A percentile compares a stretch with the other conserved stretches of the same genome.
phyloP scores from a whole-genome alignment of 768 basidiomycete genomes.

The Sporobolomyces pararoseus region DNA sequence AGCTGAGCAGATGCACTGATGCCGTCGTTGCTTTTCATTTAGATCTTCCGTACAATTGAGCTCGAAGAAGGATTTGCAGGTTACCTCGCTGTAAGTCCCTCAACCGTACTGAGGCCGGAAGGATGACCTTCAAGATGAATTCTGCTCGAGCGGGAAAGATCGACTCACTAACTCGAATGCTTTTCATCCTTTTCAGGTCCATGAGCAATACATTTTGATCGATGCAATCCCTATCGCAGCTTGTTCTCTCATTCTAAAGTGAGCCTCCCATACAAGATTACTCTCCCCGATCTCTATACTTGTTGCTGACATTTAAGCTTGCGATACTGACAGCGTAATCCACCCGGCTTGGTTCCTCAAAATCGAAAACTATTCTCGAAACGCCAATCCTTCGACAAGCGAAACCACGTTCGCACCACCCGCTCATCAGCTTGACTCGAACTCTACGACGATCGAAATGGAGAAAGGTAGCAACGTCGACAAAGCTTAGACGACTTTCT shows the following conservation, averaged over 20 bases:
- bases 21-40: not conserved
- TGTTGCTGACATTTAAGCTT: not conserved
- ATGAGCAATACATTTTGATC: slow-evolving; percentile 16
- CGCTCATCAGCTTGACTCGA: no score
- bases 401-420: no score
- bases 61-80: slow-evolving; percentile 27
- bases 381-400: no score
- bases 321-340: not conserved
- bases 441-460: no score
- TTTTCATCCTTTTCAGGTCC: not conserved
- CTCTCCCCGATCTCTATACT: no score
- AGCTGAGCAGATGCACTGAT: no score
- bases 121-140: no score
- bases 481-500: no score
- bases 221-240: slow-evolving; percentile 21
- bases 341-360: not conserved
- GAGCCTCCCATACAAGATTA: not conserved
- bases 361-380: not conserved
- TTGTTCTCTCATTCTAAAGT: slow-evolving; percentile 23
- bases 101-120: no score
- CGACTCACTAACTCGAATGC: no score
- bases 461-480: no score
- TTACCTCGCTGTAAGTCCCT: slow-evolving; percentile 8
- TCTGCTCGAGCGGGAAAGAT: no score
- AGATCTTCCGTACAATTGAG: slow-evolving; percentile 31